A percentile compares a stretch with the other conserved stretches of the same genome.
These are phyloP conservation scores for Naganishia vaughanmartiniae DNA, from an alignment of 768 basidiomycete genomes.

Conservation along the genomic window DNA sequence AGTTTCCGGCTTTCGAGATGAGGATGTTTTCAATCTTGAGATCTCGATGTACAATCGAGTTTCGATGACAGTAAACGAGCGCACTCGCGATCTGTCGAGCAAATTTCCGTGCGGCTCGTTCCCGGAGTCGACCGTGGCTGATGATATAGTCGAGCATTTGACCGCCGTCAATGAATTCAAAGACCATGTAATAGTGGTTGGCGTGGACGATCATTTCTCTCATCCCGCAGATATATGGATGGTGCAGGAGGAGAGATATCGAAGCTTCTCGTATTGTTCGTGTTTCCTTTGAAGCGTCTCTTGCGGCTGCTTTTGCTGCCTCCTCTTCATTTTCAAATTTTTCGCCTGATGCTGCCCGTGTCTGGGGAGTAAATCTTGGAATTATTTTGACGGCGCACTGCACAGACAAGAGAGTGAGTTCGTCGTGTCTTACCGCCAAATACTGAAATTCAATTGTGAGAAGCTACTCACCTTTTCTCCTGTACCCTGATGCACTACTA, in stretches of 20 bases:
- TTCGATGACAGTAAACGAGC: constrained; percentile 92
- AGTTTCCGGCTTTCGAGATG: constrained; percentile 96
- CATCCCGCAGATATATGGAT: constrained; percentile 99
- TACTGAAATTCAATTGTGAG: constrained; percentile 7
- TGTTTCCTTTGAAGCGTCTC: constrained; percentile 92
- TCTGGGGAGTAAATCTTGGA: constrained; percentile 66
- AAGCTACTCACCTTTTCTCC: constrained; percentile 76
- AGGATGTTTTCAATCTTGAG: constrained; percentile 99
- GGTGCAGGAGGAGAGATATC: constrained; percentile 89
- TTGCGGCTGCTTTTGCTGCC: constrained; percentile 70
- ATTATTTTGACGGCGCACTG: constrained; percentile 99
- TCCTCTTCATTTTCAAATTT: constrained; percentile 36
- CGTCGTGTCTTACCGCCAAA: not conserved
- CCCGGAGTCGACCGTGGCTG: constrained; percentile 89
- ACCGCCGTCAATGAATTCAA: constrained; percentile 96
- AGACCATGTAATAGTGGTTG: constrained; percentile 99
- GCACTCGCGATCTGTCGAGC: constrained; percentile 95
- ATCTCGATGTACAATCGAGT: constrained; percentile 94
- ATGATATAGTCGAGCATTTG: constrained; percentile 99
- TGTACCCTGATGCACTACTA: constrained; percentile 80
- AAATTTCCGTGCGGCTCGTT: constrained; percentile 94
- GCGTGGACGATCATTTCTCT: constrained; percentile 96
- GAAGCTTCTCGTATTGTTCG: constrained; percentile 94
- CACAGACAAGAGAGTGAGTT: not conserved
- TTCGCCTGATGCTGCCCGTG: constrained; percentile 57